These are phyloP conservation scores for Aspergillus puulaauensis DNA, from an alignment of 2,329 filamentous ascomycete species.

Conservation along the genomic window DNA sequence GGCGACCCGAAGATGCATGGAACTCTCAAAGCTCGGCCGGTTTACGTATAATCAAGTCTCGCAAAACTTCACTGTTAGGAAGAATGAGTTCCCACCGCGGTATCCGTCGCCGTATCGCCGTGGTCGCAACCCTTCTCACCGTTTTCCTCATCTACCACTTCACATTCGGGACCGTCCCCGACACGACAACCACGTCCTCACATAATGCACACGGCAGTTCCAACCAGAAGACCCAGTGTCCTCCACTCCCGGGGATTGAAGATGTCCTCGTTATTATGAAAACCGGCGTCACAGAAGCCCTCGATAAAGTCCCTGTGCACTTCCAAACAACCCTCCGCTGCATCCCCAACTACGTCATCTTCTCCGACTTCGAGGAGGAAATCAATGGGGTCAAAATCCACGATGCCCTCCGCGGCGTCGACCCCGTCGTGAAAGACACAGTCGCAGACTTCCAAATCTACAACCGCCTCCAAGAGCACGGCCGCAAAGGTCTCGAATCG, in stretches of 20 bases:
- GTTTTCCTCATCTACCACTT: conserved; percentile 57
- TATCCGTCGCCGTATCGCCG: conserved; percentile 37
- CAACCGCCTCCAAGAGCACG: conserved; percentile 46
- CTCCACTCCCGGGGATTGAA: conserved; percentile 43
- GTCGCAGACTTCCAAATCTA: conserved; percentile 55
- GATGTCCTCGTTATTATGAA: conserved; percentile 58
- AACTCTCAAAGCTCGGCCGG: neutral
- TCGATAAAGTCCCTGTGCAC: conserved; percentile 56
- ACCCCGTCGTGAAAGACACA: conserved; percentile 35
- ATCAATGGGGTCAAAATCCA: conserved; percentile 52
- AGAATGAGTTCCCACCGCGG: conserved; percentile 44
- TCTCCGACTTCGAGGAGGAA: conserved; percentile 57
- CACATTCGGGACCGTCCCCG: conserved; percentile 60
- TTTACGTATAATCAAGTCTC: neutral
- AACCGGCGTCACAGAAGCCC: conserved; percentile 59
- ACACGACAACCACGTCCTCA: conserved; percentile 32
- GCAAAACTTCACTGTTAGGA: conserved; percentile 8
- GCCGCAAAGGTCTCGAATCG: conserved; percentile 44
- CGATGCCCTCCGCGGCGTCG: conserved; percentile 51
- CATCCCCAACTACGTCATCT: conserved; percentile 56
- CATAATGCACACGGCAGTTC: conserved; percentile 3
- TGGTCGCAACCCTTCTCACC: conserved; percentile 58
- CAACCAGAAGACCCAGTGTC: conserved; percentile 22
- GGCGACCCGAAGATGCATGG: neutral
- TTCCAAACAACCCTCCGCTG: conserved; percentile 56